Evolutionary conservation across 1,139 yeast genomes (phyloP).

Genomic region (Oligophagozyma castellii): DNA sequence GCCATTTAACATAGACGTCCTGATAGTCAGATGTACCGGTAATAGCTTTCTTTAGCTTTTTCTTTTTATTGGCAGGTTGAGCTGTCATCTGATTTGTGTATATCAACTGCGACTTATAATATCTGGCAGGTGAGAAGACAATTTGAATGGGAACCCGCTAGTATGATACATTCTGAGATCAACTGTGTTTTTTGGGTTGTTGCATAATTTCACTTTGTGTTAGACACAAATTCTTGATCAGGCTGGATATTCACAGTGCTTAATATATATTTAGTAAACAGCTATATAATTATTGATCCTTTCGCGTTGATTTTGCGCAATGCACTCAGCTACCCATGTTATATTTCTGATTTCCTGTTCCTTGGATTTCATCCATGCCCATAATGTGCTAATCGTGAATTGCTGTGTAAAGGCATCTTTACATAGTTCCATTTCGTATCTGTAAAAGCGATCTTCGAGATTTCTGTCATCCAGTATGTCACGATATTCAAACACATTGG

Average conservation of each 20-base stretch:
- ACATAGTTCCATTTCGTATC: slow-evolving; percentile 83
- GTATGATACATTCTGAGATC: too few relatives aligned
- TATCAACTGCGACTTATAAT: too few relatives aligned
- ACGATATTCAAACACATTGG: slow-evolving; percentile 59
- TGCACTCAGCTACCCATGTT: slow-evolving; percentile 98
- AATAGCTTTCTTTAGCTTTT: too few relatives aligned
- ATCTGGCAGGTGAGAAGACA: too few relatives aligned
- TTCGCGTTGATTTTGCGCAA: slow-evolving; percentile 75
- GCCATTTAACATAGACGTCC: too few relatives aligned
- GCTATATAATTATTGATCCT: slow-evolving; percentile 68
- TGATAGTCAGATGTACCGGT: too few relatives aligned
- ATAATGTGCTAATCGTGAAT: slow-evolving; percentile 76
- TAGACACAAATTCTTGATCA: background rate
- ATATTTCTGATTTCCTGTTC: slow-evolving; percentile 95
- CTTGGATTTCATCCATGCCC: slow-evolving; percentile 94
- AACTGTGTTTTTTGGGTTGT: too few relatives aligned
- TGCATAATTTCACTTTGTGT: background rate
- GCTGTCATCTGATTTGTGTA: too few relatives aligned
- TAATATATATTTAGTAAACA: slow-evolving; percentile 33
- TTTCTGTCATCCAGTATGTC: slow-evolving; percentile 61
- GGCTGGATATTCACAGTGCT: background rate
- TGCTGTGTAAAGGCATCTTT: slow-evolving; percentile 93
- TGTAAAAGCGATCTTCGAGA: slow-evolving; percentile 88
- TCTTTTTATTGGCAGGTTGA: too few relatives aligned
- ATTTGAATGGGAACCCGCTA: too few relatives aligned